These are phyloP conservation scores for Miscanthus lutarioriparius DNA, from an alignment of 176 grass and related monocot genomes.

Conservation along the genomic window DNA sequence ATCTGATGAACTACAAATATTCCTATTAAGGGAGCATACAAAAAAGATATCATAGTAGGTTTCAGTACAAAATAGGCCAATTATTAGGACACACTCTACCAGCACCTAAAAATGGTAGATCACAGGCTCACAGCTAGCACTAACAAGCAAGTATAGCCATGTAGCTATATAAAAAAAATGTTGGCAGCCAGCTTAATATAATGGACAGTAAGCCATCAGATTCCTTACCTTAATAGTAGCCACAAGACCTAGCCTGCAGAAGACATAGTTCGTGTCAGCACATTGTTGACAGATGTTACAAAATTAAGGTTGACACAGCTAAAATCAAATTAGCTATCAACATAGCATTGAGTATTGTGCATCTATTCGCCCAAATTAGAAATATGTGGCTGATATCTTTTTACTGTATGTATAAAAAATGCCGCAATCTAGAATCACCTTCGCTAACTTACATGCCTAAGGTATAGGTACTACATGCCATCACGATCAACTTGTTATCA, in stretches of 20 bases:
- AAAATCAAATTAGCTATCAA: background rate
- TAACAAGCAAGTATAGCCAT: background rate
- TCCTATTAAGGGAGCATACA: background rate
- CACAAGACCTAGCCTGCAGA: conserved; percentile 78
- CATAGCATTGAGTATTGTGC: background rate
- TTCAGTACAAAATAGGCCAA: background rate
- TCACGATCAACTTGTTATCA: background rate
- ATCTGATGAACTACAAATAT: background rate
- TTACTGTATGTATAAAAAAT: background rate
- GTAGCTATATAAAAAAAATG: background rate
- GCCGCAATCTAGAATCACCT: background rate
- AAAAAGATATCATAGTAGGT: background rate
- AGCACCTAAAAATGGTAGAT: background rate
- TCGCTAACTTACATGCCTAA: conserved; percentile 6
- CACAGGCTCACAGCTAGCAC: background rate
- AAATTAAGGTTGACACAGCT: background rate
- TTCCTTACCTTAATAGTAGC: conserved; percentile 80
- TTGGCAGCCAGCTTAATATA: background rate
- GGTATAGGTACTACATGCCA: conserved; percentile 1
- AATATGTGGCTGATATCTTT: background rate
- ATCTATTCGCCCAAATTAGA: background rate
- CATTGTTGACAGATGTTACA: background rate
- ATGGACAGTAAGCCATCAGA: conserved; percentile 1
- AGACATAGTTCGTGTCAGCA: conserved; percentile 21
- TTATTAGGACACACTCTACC: conserved; percentile 1